Conservation (phyloP, 2,329 filamentous ascomycete genomes). For the Beauveria scarabaeidicola region DNA sequence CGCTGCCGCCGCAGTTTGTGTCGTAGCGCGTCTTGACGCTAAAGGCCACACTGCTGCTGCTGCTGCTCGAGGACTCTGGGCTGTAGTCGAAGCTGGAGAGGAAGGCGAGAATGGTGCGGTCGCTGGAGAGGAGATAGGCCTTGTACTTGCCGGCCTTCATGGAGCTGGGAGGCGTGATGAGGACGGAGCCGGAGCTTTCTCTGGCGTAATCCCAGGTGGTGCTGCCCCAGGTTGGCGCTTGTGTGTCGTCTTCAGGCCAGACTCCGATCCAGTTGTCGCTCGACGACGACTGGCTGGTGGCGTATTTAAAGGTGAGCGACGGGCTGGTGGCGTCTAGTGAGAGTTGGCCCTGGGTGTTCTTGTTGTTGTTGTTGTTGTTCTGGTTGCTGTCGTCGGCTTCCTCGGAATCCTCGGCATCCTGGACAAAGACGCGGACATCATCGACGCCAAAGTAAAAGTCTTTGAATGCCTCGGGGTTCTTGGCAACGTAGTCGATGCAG, state of each 20-base stretch:
- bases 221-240: neutral
- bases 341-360: neutral
- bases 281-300: neutral
- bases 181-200: neutral
- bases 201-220: neutral
- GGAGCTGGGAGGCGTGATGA: neutral
- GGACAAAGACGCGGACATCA: neutral
- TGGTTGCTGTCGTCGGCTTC: no score
- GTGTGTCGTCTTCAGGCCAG: neutral
- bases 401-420: neutral
- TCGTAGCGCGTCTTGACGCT: neutral
- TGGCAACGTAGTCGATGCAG: constrained; percentile 2
- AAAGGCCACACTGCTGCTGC: neutral
- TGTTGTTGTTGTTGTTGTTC: no score
- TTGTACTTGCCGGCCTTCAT: constrained; percentile 2
- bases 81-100: neutral
- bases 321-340: neutral
- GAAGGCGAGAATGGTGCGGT: neutral
- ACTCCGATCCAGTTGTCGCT: constrained; percentile 1
- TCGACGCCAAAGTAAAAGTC: constrained; percentile 3
- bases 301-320: neutral
- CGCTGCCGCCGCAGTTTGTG: neutral
- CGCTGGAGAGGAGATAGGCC: neutral
- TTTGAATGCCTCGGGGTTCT: neutral
- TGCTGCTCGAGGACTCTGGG: neutral